A percentile compares a stretch with the other conserved stretches of the same genome.
phyloP scores from a whole-genome alignment of 345 rosid genomes.

The Psidium friedrichsthalianum region DNA sequence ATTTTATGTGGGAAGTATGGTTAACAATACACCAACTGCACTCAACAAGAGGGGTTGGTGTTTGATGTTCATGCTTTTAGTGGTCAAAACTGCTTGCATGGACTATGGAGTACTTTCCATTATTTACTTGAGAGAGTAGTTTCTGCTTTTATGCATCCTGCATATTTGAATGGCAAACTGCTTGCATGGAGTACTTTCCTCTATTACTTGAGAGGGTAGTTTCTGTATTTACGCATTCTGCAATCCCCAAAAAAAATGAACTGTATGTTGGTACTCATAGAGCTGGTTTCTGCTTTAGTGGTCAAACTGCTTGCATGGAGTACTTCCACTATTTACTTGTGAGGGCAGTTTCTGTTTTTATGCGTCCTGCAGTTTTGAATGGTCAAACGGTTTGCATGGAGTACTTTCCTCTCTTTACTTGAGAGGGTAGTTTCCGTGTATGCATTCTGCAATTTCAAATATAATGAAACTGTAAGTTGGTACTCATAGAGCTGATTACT shows the following conservation, averaged over 20 bases:
- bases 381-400: neutral
- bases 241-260: neutral
- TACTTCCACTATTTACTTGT: neutral
- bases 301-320: neutral
- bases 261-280: neutral
- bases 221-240: neutral
- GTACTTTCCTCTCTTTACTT: neutral
- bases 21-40: neutral
- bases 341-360: neutral
- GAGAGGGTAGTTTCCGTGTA: no score
- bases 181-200: neutral
- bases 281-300: no score
- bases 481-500: neutral
- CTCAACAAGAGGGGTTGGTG: neutral
- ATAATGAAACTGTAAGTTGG: neutral
- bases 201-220: neutral
- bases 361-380: neutral
- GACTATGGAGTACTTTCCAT: neutral
- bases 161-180: neutral
- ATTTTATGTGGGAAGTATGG: neutral
- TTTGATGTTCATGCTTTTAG: neutral
- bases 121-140: neutral
- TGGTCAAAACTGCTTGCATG: neutral
- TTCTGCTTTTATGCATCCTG: neutral
- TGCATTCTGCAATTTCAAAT: neutral